Percentiles rank a stretch among this genome's conserved stretches.
phyloP scores from a whole-genome alignment of 2,329 filamentous ascomycete genomes.

The Pseudopithomyces chartarum region DNA sequence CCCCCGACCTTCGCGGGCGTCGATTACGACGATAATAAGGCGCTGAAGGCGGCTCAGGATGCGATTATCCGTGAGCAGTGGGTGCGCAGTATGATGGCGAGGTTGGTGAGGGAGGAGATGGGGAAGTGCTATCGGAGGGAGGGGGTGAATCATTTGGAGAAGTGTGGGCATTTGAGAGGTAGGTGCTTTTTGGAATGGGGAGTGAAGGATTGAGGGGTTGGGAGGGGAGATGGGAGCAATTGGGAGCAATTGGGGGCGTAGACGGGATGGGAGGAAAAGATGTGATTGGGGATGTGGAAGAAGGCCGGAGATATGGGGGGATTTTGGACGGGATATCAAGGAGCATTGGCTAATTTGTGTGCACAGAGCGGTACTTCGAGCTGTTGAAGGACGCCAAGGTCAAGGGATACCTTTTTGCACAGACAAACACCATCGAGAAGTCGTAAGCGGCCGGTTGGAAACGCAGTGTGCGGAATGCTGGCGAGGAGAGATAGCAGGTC shows the following conservation, averaged over 20 bases:
- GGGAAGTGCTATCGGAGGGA: slow-evolving; percentile 84
- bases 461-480: background rate
- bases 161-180: slow-evolving; percentile 83
- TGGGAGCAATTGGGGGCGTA: no score
- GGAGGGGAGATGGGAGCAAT: background rate
- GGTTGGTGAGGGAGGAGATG: slow-evolving; percentile 80
- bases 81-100: slow-evolving; percentile 88
- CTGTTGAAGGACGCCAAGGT: slow-evolving; percentile 77
- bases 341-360: slow-evolving; percentile 24
- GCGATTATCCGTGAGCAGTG: slow-evolving; percentile 84
- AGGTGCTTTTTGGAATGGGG: slow-evolving; percentile 41
- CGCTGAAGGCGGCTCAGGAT: slow-evolving; percentile 82
- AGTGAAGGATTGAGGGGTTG: background rate
- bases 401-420: slow-evolving; percentile 78
- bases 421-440: slow-evolving; percentile 73
- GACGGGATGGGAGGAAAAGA: no score
- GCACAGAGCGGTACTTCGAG: slow-evolving; percentile 76
- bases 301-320: background rate
- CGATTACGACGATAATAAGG: slow-evolving; percentile 81
- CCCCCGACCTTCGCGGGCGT: slow-evolving; percentile 84
- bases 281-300: background rate
- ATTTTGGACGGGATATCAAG: background rate
- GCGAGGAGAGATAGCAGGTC: background rate
- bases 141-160: slow-evolving; percentile 87
- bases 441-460: slow-evolving; percentile 11